Conservation (phyloP, 2,329 filamentous ascomycete genomes). For the Penicillium sp. region DNA sequence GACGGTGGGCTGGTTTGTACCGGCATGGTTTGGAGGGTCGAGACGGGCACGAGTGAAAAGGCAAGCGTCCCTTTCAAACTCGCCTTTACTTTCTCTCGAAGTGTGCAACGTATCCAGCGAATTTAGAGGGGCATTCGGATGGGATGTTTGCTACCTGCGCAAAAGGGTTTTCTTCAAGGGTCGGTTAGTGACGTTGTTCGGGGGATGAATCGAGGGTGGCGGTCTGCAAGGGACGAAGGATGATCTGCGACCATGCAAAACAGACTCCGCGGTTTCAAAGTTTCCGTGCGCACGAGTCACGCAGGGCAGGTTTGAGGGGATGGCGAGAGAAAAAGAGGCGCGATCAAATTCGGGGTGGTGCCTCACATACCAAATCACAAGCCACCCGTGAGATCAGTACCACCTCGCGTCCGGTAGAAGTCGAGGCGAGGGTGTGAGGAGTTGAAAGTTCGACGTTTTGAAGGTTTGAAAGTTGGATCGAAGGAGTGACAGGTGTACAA, state of each 20-base stretch:
- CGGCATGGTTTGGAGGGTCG: constrained; percentile 34
- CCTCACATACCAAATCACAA: constrained; percentile 16
- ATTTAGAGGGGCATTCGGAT: constrained; percentile 31
- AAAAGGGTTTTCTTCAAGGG: constrained; percentile 34
- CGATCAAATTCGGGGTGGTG: not conserved
- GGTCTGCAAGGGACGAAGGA: constrained; percentile 29
- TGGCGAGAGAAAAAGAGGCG: not conserved
- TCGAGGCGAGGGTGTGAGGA: not conserved
- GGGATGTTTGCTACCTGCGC: constrained; percentile 42
- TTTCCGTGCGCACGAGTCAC: constrained; percentile 12
- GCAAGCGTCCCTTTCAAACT: constrained; percentile 27
- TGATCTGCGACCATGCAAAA: constrained; percentile 23
- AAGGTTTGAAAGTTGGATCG: not conserved
- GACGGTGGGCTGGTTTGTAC: constrained; percentile 42
- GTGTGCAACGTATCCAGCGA: constrained; percentile 10
- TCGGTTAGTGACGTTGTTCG: constrained; percentile 4
- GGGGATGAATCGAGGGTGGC: constrained; percentile 6
- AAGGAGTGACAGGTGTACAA: constrained; percentile 6
- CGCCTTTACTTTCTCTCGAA: not conserved
- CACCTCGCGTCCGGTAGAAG: not conserved
- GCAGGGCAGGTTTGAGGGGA: not conserved
- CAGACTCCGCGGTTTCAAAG: constrained; percentile 4
- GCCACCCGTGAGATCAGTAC: constrained; percentile 5
- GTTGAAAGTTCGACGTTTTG: not conserved
- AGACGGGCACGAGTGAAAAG: constrained; percentile 24